phyloP scores from a whole-genome alignment of 768 basidiomycete genomes.

The Chalciporus chontae region DNA sequence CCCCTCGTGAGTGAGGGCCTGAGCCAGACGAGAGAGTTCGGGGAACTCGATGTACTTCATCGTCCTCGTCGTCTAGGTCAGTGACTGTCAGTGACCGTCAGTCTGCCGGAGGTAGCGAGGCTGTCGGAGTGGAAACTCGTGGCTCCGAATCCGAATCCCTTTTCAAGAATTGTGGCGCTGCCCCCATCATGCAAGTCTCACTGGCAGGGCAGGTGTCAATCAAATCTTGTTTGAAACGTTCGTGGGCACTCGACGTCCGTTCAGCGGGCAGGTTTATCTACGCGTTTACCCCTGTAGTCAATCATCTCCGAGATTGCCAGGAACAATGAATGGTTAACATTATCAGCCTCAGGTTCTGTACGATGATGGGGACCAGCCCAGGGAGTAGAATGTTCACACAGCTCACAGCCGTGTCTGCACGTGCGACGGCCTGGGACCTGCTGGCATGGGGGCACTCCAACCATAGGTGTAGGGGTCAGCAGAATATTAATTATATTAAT shows the following conservation, averaged over 20 bases:
- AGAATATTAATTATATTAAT: no score
- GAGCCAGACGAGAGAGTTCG: slow-evolving; percentile 71
- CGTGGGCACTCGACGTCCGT: not conserved
- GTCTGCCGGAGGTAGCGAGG: not conserved
- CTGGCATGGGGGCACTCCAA: no score
- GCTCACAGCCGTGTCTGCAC: no score
- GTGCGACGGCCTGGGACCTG: no score
- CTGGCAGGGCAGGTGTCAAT: no score
- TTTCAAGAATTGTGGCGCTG: slow-evolving; percentile 19
- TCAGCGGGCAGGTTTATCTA: not conserved
- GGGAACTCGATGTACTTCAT: slow-evolving; percentile 93
- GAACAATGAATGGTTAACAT: no score
- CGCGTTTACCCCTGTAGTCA: not conserved
- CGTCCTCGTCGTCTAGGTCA: not conserved
- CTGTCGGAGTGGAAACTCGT: slow-evolving; percentile 20
- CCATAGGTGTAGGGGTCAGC: no score
- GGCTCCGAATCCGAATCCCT: slow-evolving; percentile 3
- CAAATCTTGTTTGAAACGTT: slow-evolving; percentile 4
- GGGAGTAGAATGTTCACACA: no score
- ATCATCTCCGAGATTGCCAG: not conserved
- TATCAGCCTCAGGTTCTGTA: no score
- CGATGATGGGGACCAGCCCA: no score
- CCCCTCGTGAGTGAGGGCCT: slow-evolving; percentile 80
- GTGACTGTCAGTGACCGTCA: not conserved
- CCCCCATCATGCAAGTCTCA: not conserved